Conservation (phyloP, 2,329 filamentous ascomycete genomes). For the Alternaria ventricosa region DNA sequence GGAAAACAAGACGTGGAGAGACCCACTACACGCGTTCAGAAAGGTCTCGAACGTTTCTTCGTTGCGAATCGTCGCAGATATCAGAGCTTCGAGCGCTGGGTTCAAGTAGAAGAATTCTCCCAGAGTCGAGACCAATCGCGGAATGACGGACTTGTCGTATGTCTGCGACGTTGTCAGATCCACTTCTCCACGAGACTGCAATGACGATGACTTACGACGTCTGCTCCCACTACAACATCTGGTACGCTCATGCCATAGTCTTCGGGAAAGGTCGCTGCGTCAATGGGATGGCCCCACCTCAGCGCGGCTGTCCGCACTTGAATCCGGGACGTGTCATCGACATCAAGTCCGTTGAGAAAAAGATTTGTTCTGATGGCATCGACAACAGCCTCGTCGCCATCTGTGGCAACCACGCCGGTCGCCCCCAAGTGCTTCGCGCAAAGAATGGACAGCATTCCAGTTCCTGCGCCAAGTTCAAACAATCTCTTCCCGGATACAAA, state of each 20-base stretch:
- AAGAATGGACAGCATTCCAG: conserved; percentile 76
- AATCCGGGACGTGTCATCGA: conserved; percentile 37
- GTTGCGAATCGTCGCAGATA: conserved; percentile 75
- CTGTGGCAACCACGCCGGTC: conserved; percentile 69
- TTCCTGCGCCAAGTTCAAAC: conserved; percentile 77
- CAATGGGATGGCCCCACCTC: conserved; percentile 68
- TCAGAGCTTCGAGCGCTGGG: conserved; percentile 64
- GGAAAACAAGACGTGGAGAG: conserved; percentile 38
- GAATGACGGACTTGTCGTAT: conserved; percentile 71
- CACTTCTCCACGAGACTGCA: conserved; percentile 10
- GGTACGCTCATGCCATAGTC: conserved; percentile 54
- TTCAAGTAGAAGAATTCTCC: conserved; percentile 66
- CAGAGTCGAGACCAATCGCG: conserved; percentile 69
- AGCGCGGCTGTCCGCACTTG: conserved; percentile 61
- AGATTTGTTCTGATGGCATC: conserved; percentile 71
- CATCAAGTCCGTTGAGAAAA: conserved; percentile 70
- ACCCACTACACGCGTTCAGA: conserved; percentile 62
- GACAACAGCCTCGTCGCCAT: conserved; percentile 76
- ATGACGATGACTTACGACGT: conserved; percentile 61
- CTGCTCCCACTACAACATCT: conserved; percentile 75
- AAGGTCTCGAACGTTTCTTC: conserved; percentile 71
- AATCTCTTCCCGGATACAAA: conserved; percentile 63
- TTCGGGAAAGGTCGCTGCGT: conserved; percentile 65
- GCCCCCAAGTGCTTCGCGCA: conserved; percentile 72
- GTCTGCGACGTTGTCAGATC: conserved; percentile 56